A percentile compares a stretch with the other conserved stretches of the same genome.
Conservation (phyloP, 805 yeast species). For the Starmera amethionina region DNA sequence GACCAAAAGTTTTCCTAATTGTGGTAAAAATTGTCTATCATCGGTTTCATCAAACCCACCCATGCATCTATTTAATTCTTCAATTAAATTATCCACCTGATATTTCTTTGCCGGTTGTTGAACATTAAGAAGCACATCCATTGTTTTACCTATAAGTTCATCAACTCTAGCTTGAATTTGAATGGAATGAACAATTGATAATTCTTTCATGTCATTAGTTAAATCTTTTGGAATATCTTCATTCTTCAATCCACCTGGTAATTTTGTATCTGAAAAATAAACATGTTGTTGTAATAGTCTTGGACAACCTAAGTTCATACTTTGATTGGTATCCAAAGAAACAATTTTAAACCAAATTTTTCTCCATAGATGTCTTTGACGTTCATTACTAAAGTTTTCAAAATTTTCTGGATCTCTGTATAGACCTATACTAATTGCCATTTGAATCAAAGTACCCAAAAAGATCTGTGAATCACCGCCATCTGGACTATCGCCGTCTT, state of each 20-base stretch:
- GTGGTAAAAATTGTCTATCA: conserved; percentile 27
- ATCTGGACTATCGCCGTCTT: conserved; percentile 47
- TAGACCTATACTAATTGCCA: conserved; percentile 59
- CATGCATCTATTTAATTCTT: conserved; percentile 22
- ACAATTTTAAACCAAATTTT: conserved; percentile 46
- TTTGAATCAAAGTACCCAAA: conserved; percentile 47
- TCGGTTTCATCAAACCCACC: conserved; percentile 17
- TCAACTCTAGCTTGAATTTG: conserved; percentile 38
- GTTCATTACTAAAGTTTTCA: conserved; percentile 29
- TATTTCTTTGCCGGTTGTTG: conserved; percentile 31
- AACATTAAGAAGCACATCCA: conserved; percentile 26
- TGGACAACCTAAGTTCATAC: conserved; percentile 31
- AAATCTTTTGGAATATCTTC: conserved; percentile 14
- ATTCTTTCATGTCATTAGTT: conserved; percentile 28
- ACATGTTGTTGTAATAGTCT: conserved; percentile 26
- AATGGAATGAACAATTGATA: conserved; percentile 36
- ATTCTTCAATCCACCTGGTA: conserved; percentile 24
- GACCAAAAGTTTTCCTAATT: conserved; percentile 17
- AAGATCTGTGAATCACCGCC: conserved; percentile 51
- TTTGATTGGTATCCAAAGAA: conserved; percentile 31
- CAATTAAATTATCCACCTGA: conserved; percentile 27
- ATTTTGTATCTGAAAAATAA: conserved; percentile 32
- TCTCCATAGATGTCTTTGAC: conserved; percentile 40
- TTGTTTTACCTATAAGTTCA: conserved; percentile 28
- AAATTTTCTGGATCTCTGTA: conserved; percentile 58